These are phyloP conservation scores for Cordyceps javanica DNA, from an alignment of 2,329 filamentous ascomycete genomes.

Conservation along the genomic window DNA sequence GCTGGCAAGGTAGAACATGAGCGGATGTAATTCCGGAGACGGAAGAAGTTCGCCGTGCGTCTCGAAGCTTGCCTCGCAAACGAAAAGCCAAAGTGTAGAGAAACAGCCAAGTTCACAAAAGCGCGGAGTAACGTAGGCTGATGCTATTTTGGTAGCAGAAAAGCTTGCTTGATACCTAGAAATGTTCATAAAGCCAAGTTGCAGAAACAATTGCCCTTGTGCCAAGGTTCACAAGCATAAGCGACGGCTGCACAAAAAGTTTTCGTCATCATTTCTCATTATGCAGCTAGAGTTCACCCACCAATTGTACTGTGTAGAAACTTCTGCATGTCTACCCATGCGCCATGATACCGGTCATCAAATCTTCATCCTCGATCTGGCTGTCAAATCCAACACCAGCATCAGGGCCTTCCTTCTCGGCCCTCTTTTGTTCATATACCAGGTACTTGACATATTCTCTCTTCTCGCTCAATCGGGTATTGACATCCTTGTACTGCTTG, in stretches of 20 bases:
- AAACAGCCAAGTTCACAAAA: background rate
- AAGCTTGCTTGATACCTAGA: background rate
- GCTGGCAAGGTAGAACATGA: too few relatives aligned
- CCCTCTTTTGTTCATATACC: slow-evolving; percentile 39
- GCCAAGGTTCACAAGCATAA: background rate
- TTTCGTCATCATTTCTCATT: slow-evolving; percentile 4
- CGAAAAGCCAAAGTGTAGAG: too few relatives aligned
- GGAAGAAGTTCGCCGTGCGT: too few relatives aligned
- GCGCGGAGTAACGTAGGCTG: background rate
- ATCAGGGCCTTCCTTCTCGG: slow-evolving; percentile 36
- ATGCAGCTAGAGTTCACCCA: background rate
- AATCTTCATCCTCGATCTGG: slow-evolving; percentile 53
- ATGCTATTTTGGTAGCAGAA: background rate
- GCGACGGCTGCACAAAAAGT: background rate
- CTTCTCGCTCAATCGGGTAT: slow-evolving; percentile 48
- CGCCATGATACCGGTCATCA: slow-evolving; percentile 45
- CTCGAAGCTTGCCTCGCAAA: too few relatives aligned
- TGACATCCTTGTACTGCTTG: slow-evolving; percentile 43
- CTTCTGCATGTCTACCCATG: slow-evolving; percentile 9
- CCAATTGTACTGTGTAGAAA: background rate
- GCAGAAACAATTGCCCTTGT: too few relatives aligned
- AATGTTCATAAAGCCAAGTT: background rate
- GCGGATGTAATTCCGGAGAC: too few relatives aligned
- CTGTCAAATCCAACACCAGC: slow-evolving; percentile 36
- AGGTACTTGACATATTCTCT: slow-evolving; percentile 49